Evolutionary conservation across 2,329 filamentous ascomycete species (phyloP), one percentile per base, ranked within the genome.

Genomic region (Colletotrichum euphorbiae): DNA sequence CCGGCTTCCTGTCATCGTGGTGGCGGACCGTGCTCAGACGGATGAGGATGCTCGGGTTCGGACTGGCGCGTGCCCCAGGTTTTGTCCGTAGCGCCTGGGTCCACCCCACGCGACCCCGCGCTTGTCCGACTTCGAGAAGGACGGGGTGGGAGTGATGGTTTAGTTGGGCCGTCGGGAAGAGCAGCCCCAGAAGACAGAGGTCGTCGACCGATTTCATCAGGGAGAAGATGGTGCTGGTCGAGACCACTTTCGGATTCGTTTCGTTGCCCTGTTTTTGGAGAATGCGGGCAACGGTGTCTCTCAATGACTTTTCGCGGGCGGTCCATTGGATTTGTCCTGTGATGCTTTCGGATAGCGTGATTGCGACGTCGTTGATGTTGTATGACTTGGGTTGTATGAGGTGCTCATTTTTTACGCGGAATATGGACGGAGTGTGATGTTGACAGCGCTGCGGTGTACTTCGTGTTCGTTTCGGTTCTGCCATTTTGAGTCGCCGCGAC

Each of bases 1-100:
- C 63, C 21, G 24, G 19, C 21, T 17, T 60, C 46, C 46, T 54
- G 40, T 54, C 46, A 24, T 12, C 38, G 40, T 24, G 61, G 48
- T 68, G 46, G 46, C 65, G 65, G 52, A 54, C 54, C 24, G 65
- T 68, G 65, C 61, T 68, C 65, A 68, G n/a, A n/a, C 61, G 65
- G 61, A 68, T 68, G n/a, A 42, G 40, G 54, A 68, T 65, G 61
- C 54, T 68, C 21, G 60, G 54, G 33, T 33, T 38, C 33, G 45
- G 48, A 31, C 48, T 52, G 48, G 24, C 17, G 48, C 17, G 43
- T 43, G 19, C 31, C 11, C 65, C 65, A 8, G 65, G 42, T 28
- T 54, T 68, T n/a, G 40, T 19, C 38, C 48, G 61, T 19, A 68
- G 54, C 31, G 61, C 51, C 24, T 68, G 65, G 24, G 65, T 68